A percentile compares a stretch with the other conserved stretches of the same genome.
phyloP scores from a whole-genome alignment of 805 yeast species.

The Debaryomyces castellii region DNA sequence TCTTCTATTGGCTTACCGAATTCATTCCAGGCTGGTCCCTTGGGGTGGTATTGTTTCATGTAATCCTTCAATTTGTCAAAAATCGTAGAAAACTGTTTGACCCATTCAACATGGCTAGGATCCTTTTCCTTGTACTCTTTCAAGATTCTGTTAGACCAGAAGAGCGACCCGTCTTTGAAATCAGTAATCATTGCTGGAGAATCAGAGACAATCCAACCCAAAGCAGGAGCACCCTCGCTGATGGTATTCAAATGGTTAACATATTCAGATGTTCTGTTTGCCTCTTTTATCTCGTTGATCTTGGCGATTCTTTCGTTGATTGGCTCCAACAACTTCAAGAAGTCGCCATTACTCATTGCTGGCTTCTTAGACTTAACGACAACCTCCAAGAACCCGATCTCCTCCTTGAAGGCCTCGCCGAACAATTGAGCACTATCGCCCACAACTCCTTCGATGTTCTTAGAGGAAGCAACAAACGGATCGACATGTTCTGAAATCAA shows the following conservation, averaged over 20 bases:
- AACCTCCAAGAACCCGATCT: slow-evolving; percentile 57
- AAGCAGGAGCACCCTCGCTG: slow-evolving; percentile 84
- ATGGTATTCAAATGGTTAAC: slow-evolving; percentile 77
- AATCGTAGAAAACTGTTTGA: slow-evolving; percentile 56
- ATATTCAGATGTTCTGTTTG: slow-evolving; percentile 63
- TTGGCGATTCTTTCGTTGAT: slow-evolving; percentile 59
- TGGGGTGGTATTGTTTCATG: slow-evolving; percentile 73
- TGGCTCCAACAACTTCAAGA: slow-evolving; percentile 62
- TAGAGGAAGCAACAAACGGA: slow-evolving; percentile 59
- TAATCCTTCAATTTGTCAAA: slow-evolving; percentile 71
- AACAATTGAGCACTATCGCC: slow-evolving; percentile 53
- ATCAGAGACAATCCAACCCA: slow-evolving; percentile 84
- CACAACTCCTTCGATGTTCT: slow-evolving; percentile 55
- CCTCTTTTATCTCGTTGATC: slow-evolving; percentile 68
- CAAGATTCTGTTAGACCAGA: slow-evolving; percentile 89
- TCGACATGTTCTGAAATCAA: slow-evolving; percentile 52
- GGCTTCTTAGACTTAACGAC: slow-evolving; percentile 68
- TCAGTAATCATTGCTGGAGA: slow-evolving; percentile 80
- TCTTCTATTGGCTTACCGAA: slow-evolving; percentile 59
- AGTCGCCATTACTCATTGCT: slow-evolving; percentile 51
- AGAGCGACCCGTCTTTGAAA: slow-evolving; percentile 86
- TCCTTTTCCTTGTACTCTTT: slow-evolving; percentile 80
- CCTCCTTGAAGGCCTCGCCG: slow-evolving; percentile 56
- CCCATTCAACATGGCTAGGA: slow-evolving; percentile 78
- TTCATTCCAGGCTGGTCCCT: slow-evolving; percentile 81